Conservation (phyloP, 495 filamentous ascomycete species). For the Penicillium soppii region DNA sequence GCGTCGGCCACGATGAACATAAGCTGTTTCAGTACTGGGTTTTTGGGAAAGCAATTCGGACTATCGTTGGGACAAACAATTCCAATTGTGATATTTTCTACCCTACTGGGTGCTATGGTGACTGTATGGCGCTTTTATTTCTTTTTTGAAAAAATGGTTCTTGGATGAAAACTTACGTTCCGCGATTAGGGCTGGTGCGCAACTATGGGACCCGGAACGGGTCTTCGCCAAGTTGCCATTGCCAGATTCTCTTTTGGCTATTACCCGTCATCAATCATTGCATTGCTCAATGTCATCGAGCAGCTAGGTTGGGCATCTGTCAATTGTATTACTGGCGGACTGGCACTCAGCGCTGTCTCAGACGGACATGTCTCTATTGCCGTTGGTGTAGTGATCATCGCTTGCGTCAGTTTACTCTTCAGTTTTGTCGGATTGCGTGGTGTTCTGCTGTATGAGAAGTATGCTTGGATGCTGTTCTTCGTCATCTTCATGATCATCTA, state of each 20-base stretch:
- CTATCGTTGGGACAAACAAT: conserved; percentile 35
- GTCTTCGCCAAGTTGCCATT: conserved; percentile 83
- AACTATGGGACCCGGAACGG: conserved; percentile 70
- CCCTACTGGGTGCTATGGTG: conserved; percentile 38
- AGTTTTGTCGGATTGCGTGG: conserved; percentile 58
- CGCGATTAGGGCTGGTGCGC: conserved; percentile 33
- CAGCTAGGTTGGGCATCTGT: conserved; percentile 39
- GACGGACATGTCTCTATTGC: conserved; percentile 35
- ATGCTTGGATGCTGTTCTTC: conserved; percentile 58
- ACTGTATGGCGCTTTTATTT: conserved; percentile 34
- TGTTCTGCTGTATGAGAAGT: conserved; percentile 61
- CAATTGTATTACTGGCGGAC: conserved; percentile 39
- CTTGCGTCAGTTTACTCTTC: conserved; percentile 53
- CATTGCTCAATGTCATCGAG: conserved; percentile 31
- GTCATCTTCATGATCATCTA: conserved; percentile 59
- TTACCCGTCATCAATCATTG: conserved; percentile 31
- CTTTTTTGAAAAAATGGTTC: not conserved
- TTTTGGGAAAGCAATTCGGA: conserved; percentile 37
- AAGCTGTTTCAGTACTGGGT: conserved; percentile 47
- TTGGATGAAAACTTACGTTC: conserved; percentile 2
- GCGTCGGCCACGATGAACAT: conserved; percentile 55
- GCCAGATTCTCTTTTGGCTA: conserved; percentile 34
- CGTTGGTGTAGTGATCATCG: conserved; percentile 47
- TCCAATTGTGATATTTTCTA: conserved; percentile 34
- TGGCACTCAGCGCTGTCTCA: conserved; percentile 35